Evolutionary conservation across 2,329 filamentous ascomycete species (phyloP), one percentile per base, ranked within the genome.

Genomic region (Dothideomycetes sp.): DNA sequence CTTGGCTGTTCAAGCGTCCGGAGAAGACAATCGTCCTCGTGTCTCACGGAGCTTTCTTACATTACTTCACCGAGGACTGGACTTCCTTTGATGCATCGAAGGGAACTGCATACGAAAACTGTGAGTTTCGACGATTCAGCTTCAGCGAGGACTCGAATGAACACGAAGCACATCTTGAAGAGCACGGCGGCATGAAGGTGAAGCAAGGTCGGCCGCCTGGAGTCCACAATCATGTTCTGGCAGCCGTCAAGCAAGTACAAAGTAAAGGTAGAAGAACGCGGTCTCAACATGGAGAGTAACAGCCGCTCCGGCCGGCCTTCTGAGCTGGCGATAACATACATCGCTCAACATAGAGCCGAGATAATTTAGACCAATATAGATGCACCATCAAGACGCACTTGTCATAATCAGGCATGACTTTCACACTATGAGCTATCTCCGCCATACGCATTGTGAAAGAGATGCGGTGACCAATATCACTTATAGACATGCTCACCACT

Each of bases 61-160:
- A 46, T 17, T 46, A 41, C 36, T 43, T 46, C 36, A 38, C 44
- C 5, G 44, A 41, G 18, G 44, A 46, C 34, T 46, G 44, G 44
- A 31, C 39, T 4, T 32, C 27, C 12, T 41, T 41, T 15, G 39
- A 41, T 29, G 39, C 34, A 7, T 11, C 39, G n/a, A 41, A 34
- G 15, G 39, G 39, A 15, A 41, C 39, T 15, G 39, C 18, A 3
- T 41, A 41, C 17, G 39, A 41, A 19, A 41, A 41, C 12, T 41
- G 39, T 16, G 39, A 41, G n/a, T 41, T 36, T 30, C 31, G 24
- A n/a, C n/a, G 37, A 14, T 41, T 41, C 34, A 19, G 5, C 5
- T 41, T 34, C 33, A 34, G 12, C 36, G 12, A 32, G 9, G 5
- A 34, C 33, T 10, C 24, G 7, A 15, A 11, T 4, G 29, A 19